Percentiles rank a stretch among this genome's conserved stretches.
These are phyloP conservation scores for Athelia sp. DNA, from an alignment of 1,284 basidiomycete species.

Conservation along the genomic window DNA sequence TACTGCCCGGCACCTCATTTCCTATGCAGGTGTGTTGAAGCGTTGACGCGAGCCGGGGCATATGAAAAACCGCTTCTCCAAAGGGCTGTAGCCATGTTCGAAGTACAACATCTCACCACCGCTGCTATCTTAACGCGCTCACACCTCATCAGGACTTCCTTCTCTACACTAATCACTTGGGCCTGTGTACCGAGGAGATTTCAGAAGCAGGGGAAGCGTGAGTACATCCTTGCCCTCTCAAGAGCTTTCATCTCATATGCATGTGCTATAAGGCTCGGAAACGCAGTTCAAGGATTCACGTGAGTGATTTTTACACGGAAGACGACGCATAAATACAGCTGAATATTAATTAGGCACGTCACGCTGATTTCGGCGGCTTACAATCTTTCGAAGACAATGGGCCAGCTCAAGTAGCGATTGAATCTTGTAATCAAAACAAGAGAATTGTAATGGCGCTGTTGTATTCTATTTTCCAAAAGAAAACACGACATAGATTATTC, in stretches of 20 bases:
- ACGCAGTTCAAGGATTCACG: constrained; percentile 86
- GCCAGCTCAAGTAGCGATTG: constrained; percentile 8
- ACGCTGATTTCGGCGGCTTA: constrained; percentile 80
- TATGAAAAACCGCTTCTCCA: constrained; percentile 64
- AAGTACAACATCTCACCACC: constrained; percentile 37
- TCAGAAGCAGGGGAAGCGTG: constrained; percentile 75
- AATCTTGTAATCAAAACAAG: too few species aligned
- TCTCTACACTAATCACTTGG: constrained; percentile 82
- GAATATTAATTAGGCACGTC: constrained; percentile 52
- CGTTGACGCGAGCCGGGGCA: constrained; percentile 79
- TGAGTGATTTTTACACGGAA: too few species aligned
- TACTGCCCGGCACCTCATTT: background rate
- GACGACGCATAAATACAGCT: constrained; percentile 1
- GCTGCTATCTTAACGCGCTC: background rate
- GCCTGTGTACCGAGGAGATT: constrained; percentile 81
- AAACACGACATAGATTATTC: too few species aligned
- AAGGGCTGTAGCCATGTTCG: constrained; percentile 78
- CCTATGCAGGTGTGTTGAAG: constrained; percentile 73
- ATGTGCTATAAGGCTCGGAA: constrained; percentile 55
- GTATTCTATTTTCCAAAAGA: too few species aligned
- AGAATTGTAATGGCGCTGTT: too few species aligned
- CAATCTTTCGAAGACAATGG: constrained; percentile 66
- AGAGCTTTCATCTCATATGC: background rate
- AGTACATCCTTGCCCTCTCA: constrained; percentile 15
- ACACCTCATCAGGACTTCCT: constrained; percentile 53